Conservation (phyloP, 139 green algal species). For the Chlamydomonas asymmetrica region DNA sequence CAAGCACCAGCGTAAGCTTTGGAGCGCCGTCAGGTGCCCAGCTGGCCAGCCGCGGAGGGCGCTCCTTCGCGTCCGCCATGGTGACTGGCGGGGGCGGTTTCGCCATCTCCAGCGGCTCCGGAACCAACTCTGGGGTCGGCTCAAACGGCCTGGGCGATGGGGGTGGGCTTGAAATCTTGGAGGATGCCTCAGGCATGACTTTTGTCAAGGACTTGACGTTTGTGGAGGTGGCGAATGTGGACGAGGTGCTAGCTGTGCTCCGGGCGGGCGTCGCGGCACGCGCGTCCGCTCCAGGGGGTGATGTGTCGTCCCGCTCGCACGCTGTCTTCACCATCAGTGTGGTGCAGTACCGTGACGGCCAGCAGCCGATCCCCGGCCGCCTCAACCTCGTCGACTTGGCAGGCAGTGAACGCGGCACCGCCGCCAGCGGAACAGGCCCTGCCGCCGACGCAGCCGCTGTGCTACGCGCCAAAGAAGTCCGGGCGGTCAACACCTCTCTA, state of each 20-base stretch:
- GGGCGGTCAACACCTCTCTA: conserved; percentile 43
- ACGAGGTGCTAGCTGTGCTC: conserved; percentile 36
- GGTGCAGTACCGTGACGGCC: conserved; percentile 29
- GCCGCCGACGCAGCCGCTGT: not conserved
- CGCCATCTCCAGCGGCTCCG: not conserved
- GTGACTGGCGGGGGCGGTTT: not conserved
- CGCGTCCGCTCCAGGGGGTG: conserved; percentile 27
- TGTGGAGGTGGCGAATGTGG: conserved; percentile 35
- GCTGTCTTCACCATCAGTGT: conserved; percentile 56
- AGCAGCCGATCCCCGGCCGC: conserved; percentile 36
- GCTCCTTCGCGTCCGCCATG: not conserved
- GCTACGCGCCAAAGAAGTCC: conserved; percentile 28
- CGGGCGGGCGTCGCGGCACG: conserved; percentile 31
- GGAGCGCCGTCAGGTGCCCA: not conserved
- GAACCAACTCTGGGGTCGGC: not conserved
- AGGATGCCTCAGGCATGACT: conserved; percentile 42
- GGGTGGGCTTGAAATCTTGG: conserved; percentile 47
- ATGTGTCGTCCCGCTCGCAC: conserved; percentile 50
- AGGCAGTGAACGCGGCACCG: conserved; percentile 40
- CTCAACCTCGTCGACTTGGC: conserved; percentile 64
- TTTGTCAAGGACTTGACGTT: conserved; percentile 48
- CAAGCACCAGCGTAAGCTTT: not conserved
- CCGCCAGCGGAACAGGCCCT: not conserved
- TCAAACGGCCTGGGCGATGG: conserved; percentile 5
- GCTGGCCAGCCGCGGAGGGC: not conserved